Percentiles rank a stretch among this genome's conserved stretches.
phyloP scores from a whole-genome alignment of 139 green algal genomes.

The Asterochloris erici region DNA sequence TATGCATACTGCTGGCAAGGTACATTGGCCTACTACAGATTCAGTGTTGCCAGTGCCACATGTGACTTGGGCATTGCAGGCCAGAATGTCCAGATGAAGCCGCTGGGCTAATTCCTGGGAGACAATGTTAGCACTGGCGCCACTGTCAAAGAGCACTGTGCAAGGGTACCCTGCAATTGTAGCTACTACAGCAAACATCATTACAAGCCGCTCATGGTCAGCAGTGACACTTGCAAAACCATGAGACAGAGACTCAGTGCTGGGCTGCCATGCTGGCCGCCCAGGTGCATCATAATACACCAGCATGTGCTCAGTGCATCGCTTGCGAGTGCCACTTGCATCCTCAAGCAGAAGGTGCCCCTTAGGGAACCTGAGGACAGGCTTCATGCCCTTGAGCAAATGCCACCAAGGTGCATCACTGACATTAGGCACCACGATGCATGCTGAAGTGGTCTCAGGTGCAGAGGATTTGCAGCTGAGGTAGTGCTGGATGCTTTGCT shows the following conservation, averaged over 20 bases:
- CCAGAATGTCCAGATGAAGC: too few relatives aligned
- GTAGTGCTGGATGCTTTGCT: not conserved
- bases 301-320: not conserved
- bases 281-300: constrained; percentile 10
- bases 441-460: not conserved
- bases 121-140: too few relatives aligned
- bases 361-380: not conserved
- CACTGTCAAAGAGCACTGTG: too few relatives aligned
- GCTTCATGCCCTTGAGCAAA: not conserved
- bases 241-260: not conserved
- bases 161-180: too few relatives aligned
- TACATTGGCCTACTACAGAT: too few relatives aligned
- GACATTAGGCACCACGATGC: not conserved
- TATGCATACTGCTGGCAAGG: too few relatives aligned
- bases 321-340: not conserved
- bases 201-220: too few relatives aligned
- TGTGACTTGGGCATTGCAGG: too few relatives aligned
- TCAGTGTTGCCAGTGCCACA: too few relatives aligned
- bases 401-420: not conserved
- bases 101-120: too few relatives aligned
- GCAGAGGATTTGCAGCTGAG: not conserved
- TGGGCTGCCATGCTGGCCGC: not conserved
- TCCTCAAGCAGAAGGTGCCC: not conserved
- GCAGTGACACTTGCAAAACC: too few relatives aligned
- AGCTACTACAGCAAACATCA: too few relatives aligned